Evolutionary conservation across 352 stramenopile species (phyloP), one percentile per base, ranked within the genome.

Genomic region (Lagenidium giganteum): DNA sequence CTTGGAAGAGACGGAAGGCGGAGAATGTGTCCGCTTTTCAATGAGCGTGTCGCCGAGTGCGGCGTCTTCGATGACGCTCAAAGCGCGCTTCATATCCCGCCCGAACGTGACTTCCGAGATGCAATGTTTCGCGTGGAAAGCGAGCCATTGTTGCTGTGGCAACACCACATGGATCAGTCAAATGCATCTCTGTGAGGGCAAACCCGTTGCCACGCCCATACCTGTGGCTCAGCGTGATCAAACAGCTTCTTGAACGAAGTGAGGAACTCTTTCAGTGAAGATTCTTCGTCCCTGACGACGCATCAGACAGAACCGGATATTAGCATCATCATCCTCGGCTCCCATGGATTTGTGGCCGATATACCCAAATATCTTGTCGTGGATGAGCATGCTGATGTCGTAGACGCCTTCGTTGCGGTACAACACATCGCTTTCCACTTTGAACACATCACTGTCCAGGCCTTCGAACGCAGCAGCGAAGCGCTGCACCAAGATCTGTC

Each of bases 351-450:
- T n/a, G n/a, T n/a, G n/a, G n/a, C n/a, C 11, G 32, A 58, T 58
- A 34, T 62, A 87, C 71, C 38, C 43, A 42, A 64, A 70, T 2
- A 87, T 56, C 24, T 67, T 72, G 35, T 77, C 49, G 35, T 47
- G 33, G 3, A 91, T 31, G 31, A 82, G 17, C 29, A 55, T 9
- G 32, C 70, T 83, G 17, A 64, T 68, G 11, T 76, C 64, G 38
- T 64, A 82, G 21, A 85, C 63, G 16, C 70, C 70, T 12, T 87
- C 79, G 1, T 51, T 55, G 44, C 72, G 62, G 35, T 59, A 79
- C 47, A 92, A 41, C 28, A 83, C 54, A 24, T 87, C 79, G 26
- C 72, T 78, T 40, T 92, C 74, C 12, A 83, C 41, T 32, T 80
- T 84, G 42, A 92, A 92, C 12, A 81, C 34, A 17, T 84, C 74